Conservation (phyloP, 1,284 basidiomycete species). For the Meira nashicola region DNA sequence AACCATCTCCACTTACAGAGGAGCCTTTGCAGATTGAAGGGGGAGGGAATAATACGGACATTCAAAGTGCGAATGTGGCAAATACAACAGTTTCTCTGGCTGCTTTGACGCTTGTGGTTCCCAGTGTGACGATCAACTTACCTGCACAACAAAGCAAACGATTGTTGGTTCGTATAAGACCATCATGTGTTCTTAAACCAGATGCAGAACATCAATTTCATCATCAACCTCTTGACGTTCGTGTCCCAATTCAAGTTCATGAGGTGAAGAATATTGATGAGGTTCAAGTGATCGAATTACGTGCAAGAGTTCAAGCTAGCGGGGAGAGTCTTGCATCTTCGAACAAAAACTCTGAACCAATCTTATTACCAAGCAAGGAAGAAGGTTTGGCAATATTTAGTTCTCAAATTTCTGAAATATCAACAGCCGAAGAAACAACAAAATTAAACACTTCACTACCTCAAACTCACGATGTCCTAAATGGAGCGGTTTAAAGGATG, state of each 20-base stretch:
- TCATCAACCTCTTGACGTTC: not conserved
- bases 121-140: slow-evolving; percentile 39
- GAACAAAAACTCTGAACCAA: no score
- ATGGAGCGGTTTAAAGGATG: no score
- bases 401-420: no score
- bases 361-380: no score
- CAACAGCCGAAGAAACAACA: no score
- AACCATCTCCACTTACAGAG: not conserved
- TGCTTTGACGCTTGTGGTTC: slow-evolving; percentile 29
- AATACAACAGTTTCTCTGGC: not conserved
- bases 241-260: slow-evolving; percentile 33
- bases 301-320: slow-evolving; percentile 1
- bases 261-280: slow-evolving; percentile 52
- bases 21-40: not conserved
- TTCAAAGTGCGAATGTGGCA: slow-evolving; percentile 1
- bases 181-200: slow-evolving; percentile 6
- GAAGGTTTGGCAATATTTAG: no score
- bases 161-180: slow-evolving; percentile 42
- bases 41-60: not conserved
- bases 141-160: slow-evolving; percentile 38
- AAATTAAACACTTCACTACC: no score
- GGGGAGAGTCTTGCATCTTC: no score
- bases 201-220: not conserved
- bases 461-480: no score
- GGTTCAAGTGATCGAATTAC: slow-evolving; percentile 34